Evolutionary conservation across 495 filamentous ascomycete species (phyloP), one percentile per base, ranked within the genome.

Genomic region (Xylaria venustula): DNA sequence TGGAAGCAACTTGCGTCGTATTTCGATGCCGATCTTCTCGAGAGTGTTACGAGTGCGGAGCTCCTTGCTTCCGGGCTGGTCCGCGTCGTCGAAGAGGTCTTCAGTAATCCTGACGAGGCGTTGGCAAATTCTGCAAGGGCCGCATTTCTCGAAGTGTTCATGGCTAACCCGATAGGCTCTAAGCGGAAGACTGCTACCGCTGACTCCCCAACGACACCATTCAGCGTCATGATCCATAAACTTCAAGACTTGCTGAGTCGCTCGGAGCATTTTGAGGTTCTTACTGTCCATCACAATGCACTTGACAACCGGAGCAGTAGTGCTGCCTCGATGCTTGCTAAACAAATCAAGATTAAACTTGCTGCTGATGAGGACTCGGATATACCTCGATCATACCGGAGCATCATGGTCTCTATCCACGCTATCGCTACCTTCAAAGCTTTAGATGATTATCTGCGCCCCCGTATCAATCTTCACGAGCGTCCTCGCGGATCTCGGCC

Each of bases 381-480:
- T 26, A 92, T 98, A 50, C 93, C 93, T 23, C 81, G 85, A 22
- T 77, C 86, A 14, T 98, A 93, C 66, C 85, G 89, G 32, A 96
- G 92, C 61, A 92, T 98, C 62, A 97, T 96, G 88, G 93, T 99
- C 15, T 93, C 92, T 5, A 98, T 99, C 61, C 95, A 99, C 74
- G 95, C 95, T 28, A 98, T 99, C 71, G 93, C 95, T 8, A 97
- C 92, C 0, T 97, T 99, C 75, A 98, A 98, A 70, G 89, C 94
- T 2, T 77, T 99, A 28, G 94, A 98, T 68, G 95, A 99, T 71
- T 99, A 97, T 75, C 79, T 99, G 44, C 87, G 93, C 53, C 94
- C 95, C 2, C 81, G 93, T 54, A 97, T 99, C 55, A 90, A 80
- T 65, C 65, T 96, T 20, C 86, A 90, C 0, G 93, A 98, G 61